These are phyloP conservation scores for Fraxinus albicans DNA, from an alignment of 305 asterid species.

Conservation along the genomic window DNA sequence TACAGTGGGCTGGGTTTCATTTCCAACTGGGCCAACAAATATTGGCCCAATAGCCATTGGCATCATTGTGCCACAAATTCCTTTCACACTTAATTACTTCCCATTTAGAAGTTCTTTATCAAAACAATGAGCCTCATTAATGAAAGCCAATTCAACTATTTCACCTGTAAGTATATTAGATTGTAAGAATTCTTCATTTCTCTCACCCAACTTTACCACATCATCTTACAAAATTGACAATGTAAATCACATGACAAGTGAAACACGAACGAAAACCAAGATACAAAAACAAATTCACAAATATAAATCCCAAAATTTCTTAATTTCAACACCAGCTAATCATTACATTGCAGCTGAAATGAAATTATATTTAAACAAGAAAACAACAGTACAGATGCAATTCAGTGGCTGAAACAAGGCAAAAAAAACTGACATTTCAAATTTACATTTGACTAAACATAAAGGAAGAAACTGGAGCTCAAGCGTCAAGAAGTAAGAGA, in stretches of 20 bases:
- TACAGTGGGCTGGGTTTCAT: too few relatives aligned
- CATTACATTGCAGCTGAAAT: slow-evolving; percentile 8
- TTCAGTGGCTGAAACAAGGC: background rate
- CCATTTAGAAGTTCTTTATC: too few relatives aligned
- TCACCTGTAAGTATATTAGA: background rate
- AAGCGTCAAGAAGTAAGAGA: slow-evolving; percentile 69
- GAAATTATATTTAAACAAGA: background rate
- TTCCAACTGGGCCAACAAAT: too few relatives aligned
- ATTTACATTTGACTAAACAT: background rate
- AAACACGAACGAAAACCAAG: background rate
- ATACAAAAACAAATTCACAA: background rate
- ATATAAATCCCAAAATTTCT: background rate
- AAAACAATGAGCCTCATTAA: background rate
- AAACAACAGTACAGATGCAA: background rate
- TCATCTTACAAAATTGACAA: background rate
- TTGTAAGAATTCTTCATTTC: background rate
- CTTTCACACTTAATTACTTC: too few relatives aligned
- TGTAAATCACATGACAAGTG: background rate
- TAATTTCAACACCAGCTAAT: slow-evolving; percentile 7
- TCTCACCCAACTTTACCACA: slow-evolving; percentile 1
- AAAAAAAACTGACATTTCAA: background rate
- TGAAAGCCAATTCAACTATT: background rate
- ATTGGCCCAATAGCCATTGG: too few relatives aligned
- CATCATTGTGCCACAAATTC: too few relatives aligned
- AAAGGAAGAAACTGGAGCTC: slow-evolving; percentile 24